phyloP scores from a whole-genome alignment of 129 eudicot genomes.

The Daucus carota region DNA sequence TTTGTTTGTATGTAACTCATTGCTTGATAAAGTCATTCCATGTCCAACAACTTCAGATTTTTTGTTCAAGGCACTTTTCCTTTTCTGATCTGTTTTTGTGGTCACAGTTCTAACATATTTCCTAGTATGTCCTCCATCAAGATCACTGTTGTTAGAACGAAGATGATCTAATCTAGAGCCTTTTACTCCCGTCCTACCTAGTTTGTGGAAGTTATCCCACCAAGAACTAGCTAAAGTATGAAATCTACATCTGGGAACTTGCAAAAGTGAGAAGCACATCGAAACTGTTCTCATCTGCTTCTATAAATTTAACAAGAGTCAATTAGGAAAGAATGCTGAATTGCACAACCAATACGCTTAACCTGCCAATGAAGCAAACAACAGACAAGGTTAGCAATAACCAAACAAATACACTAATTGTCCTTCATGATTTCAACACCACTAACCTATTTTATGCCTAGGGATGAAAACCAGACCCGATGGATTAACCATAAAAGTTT shows the following conservation, averaged over 20 bases:
- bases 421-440: not conserved
- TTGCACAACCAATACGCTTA: conserved; percentile 18
- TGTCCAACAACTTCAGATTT: conserved; percentile 31
- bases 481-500: not conserved
- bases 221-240: conserved; percentile 48
- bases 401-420: not conserved
- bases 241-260: conserved; percentile 50
- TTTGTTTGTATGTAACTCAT: conserved; percentile 24
- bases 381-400: not conserved
- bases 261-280: conserved; percentile 69
- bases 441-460: not conserved
- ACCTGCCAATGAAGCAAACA: conserved; percentile 27
- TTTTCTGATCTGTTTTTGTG: conserved; percentile 36
- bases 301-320: conserved; percentile 15
- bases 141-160: conserved; percentile 25
- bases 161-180: conserved; percentile 26
- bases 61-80: conserved; percentile 23
- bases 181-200: conserved; percentile 20
- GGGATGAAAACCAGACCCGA: not conserved
- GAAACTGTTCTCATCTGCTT: conserved; percentile 52
- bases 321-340: conserved; percentile 8
- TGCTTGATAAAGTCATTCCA: conserved; percentile 26
- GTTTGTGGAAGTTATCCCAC: conserved; percentile 34
- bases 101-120: conserved; percentile 42
- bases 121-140: conserved; percentile 41